Percentiles rank a stretch among this genome's conserved stretches.
Evolutionary conservation across 108 stramenopile species (phyloP).

Genomic region (Pseudonitzschia pungens): DNA sequence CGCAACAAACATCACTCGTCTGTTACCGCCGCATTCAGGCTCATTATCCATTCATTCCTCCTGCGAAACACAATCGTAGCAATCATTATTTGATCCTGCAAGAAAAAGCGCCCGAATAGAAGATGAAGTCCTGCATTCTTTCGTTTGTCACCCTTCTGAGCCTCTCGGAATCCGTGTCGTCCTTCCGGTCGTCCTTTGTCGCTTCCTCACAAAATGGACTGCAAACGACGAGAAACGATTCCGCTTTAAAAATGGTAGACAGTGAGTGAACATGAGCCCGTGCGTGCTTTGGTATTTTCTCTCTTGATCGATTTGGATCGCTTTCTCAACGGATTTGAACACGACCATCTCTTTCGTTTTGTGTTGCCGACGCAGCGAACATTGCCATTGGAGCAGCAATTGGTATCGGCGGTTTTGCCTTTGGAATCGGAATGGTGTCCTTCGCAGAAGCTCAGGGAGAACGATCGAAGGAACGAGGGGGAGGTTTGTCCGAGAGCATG

Average conservation of each 20-base stretch:
- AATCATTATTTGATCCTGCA: too few relatives aligned
- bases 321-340: neutral
- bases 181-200: constrained; percentile 17
- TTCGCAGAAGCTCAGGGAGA: constrained; percentile 84
- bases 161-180: neutral
- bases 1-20: neutral
- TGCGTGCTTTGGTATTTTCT: neutral
- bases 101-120: neutral
- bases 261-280: neutral
- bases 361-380: constrained; percentile 3
- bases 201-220: constrained; percentile 8
- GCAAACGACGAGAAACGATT: constrained; percentile 9
- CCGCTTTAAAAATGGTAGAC: constrained; percentile 27
- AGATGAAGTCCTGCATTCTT: neutral
- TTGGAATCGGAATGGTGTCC: constrained; percentile 72
- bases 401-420: constrained; percentile 63
- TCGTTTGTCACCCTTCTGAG: neutral
- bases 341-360: neutral
- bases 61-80: too few relatives aligned
- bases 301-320: neutral
- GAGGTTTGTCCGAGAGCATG: constrained; percentile 77
- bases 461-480: constrained; percentile 73
- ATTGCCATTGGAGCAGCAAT: constrained; percentile 39
- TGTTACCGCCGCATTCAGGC: too few relatives aligned
- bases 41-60: too few relatives aligned